Base-by-base conservation (phyloP, 2,329 filamentous ascomycete species). In the Talaromyces piceae region DNA sequence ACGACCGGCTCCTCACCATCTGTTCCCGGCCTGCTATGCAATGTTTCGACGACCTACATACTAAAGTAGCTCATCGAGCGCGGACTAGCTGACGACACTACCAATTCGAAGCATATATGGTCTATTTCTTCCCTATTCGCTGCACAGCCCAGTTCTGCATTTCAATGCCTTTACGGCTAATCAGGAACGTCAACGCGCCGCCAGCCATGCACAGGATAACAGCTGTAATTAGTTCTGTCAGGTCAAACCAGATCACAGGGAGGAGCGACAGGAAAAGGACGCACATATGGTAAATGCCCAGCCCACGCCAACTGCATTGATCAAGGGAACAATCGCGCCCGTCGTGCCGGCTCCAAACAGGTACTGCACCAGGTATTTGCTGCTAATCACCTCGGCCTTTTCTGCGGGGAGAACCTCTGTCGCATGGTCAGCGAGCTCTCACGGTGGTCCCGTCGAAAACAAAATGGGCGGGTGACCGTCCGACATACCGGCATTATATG, bases 321-420 rank as follows among this genome's bases (percentile, higher is more conserved):
- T 79, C 8, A 84, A 80, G 0, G 88, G 88, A 49, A 91, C 72
- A 53, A 87, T 86, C 0, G 81, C 79, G 0, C 84, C 87, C 5
- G 81, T 86, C 0, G 80, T 85, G 3, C 78, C 73, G 9, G 86
- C 87, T 1, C 82, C 87, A 56, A 89, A 87, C 3, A 89, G 62
- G 67, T 91, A 93, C 23, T 88, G 77, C 31, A 88, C 73, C 56
- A 88, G 81, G 66, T 91, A 93, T 65, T 93, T 93, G 1, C 86
- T 85, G 1, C 86, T 84, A 49, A 88, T 82, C 2, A 91, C 86
- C 61, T 91, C 87, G 8, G 83, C 80, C n/a, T 81, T 80, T 16
- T 60, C 54, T 13, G 60, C 56, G 1, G 67, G 66, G 27, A 79
- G 73, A 2, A 75, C 75, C 58, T 71, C 69, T 63, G 54, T 47